phyloP scores from a whole-genome alignment of 2,329 filamentous ascomycete species.

The Beauveria bassiana region DNA sequence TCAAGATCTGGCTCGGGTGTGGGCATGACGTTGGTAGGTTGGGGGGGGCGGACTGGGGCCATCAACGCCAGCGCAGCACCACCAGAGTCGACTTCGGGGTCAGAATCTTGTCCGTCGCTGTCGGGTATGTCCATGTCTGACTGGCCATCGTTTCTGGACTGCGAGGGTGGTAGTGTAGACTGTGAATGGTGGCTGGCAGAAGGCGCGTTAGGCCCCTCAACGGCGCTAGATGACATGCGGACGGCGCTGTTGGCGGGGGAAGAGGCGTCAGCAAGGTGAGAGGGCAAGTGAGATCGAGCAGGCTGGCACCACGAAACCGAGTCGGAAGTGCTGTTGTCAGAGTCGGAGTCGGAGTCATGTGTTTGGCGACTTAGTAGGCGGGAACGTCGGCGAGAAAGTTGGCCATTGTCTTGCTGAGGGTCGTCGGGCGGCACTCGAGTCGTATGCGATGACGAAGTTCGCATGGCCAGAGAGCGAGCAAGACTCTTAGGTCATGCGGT shows the following conservation, averaged over 20 bases:
- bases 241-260: not conserved
- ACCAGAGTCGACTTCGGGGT: slow-evolving; percentile 12
- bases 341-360: not conserved
- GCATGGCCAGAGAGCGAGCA: slow-evolving; percentile 14
- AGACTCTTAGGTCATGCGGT: slow-evolving; percentile 3
- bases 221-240: not conserved
- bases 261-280: not conserved
- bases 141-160: slow-evolving; percentile 14
- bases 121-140: slow-evolving; percentile 13
- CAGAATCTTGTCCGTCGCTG: not conserved
- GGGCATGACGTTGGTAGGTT: not conserved
- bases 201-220: not conserved
- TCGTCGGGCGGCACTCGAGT: not conserved
- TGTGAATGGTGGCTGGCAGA: not conserved
- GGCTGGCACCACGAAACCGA: not conserved
- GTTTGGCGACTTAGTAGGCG: not conserved
- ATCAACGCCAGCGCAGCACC: slow-evolving; percentile 4
- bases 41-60: not conserved
- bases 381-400: not conserved
- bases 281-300: not conserved
- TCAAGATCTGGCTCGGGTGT: not conserved
- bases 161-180: not conserved
- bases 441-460: slow-evolving; percentile 8
- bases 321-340: not conserved
- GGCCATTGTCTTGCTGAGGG: not conserved